Evolutionary conservation across 73 alveolate species (phyloP), one percentile per base, ranked within the genome.

Genomic region (Paramecium bursaria): DNA sequence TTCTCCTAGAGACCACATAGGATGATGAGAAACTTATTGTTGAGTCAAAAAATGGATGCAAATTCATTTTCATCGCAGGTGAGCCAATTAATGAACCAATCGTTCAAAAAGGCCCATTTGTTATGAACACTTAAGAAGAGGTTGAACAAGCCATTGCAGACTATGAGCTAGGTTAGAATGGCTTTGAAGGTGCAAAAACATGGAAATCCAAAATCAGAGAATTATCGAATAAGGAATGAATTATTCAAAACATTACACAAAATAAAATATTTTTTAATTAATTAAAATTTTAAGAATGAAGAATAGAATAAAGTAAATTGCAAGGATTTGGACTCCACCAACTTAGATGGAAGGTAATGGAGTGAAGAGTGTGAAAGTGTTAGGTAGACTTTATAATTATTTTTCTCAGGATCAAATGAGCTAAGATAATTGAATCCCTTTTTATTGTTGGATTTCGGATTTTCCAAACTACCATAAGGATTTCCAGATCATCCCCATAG

Each of bases 401-500:
- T n/a, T n/a, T n/a, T n/a, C n/a, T n/a, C n/a, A n/a, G n/a, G n/a
- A n/a, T n/a, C n/a, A n/a, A n/a, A n/a, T n/a, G n/a, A n/a, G n/a
- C n/a, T n/a, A n/a, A n/a, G n/a, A n/a, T n/a, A n/a, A n/a, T 46
- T 90, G 55, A 95, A 92, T 60, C 97, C 97, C 13, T 92, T 92
- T 86, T 74, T 92, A 25, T 75, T 87, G 93, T 86, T 92, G n/a
- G 94, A 86, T 44, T 46, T 23, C 48, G 79, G 73, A 74, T 85
- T 73, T 35, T 95, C 48, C 29, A 35, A 51, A 26, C 73, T 85
- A 60, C 95, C 94, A 51, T 92, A 74, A 3, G 97, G 98, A 31
- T 93, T 93, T 88, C 98, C 96, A 31, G 94, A 91, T 51, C 98
- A 93, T 73, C 98, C 98, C 9, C 98, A 93, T 48, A 76, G 98